phyloP scores from a whole-genome alignment of 345 rosid species.

The Lumnitzera racemosa region DNA sequence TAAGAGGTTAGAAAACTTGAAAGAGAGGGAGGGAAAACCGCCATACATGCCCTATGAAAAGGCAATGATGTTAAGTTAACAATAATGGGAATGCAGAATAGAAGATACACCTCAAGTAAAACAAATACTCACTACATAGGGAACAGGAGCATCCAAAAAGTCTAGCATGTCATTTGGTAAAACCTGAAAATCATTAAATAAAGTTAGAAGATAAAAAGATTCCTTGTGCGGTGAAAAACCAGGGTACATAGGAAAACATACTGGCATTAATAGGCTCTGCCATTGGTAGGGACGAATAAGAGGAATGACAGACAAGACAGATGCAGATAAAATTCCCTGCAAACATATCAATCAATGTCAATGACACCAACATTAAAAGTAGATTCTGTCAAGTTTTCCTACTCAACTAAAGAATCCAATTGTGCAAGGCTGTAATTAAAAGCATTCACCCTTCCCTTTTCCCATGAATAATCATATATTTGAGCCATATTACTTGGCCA shows the following conservation, averaged over 20 bases:
- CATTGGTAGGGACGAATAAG: slow-evolving; percentile 84
- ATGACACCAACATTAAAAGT: background rate
- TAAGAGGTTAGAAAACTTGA: too few species aligned
- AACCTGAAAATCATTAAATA: slow-evolving; percentile 39
- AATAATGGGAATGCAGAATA: background rate
- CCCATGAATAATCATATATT: too few species aligned
- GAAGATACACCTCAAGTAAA: background rate
- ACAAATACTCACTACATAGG: slow-evolving; percentile 70
- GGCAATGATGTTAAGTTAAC: background rate
- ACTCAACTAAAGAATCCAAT: too few species aligned
- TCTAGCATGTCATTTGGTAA: slow-evolving; percentile 95
- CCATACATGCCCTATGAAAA: background rate
- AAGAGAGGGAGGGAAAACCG: too few species aligned
- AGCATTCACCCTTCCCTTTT: too few species aligned
- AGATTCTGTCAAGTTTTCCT: background rate
- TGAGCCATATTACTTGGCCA: too few species aligned
- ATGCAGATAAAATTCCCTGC: slow-evolving; percentile 85
- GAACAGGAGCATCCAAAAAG: slow-evolving; percentile 95
- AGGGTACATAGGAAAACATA: slow-evolving; percentile 14
- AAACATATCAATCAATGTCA: slow-evolving; percentile 8
- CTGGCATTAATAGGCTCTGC: slow-evolving; percentile 98
- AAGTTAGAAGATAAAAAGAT: slow-evolving; percentile 4
- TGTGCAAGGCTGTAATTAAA: too few species aligned
- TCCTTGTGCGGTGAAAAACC: background rate
- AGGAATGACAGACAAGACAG: slow-evolving; percentile 67